Conservation (phyloP, 176 grass and related monocot species). For the Dendrocalamus sinicus region DNA sequence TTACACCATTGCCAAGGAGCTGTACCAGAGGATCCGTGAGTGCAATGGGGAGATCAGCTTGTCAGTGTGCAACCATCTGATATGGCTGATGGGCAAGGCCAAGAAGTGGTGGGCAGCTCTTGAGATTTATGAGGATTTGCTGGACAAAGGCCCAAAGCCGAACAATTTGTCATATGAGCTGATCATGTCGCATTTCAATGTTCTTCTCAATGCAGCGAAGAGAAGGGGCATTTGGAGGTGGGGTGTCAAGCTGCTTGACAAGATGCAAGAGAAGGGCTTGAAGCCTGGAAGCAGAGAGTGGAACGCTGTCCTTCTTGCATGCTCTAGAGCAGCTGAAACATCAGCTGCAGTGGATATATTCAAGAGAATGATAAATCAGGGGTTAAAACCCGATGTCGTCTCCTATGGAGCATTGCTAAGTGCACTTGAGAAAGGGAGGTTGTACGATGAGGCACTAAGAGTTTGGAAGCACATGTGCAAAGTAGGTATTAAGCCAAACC, state of each 20-base stretch:
- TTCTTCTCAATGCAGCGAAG: constrained; percentile 72
- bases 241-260: constrained; percentile 74
- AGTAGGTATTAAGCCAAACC: constrained; percentile 71
- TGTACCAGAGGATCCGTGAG: constrained; percentile 76
- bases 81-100: constrained; percentile 85
- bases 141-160: constrained; percentile 77
- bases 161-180: constrained; percentile 83
- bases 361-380: constrained; percentile 72
- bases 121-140: constrained; percentile 83
- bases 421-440: constrained; percentile 72
- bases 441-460: constrained; percentile 71
- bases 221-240: constrained; percentile 76
- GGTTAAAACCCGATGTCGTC: constrained; percentile 63
- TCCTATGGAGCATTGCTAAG: constrained; percentile 83
- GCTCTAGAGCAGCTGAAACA: constrained; percentile 80
- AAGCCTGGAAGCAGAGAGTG: constrained; percentile 74
- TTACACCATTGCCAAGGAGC: constrained; percentile 73
- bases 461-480: constrained; percentile 92
- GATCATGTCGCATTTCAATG: constrained; percentile 75
- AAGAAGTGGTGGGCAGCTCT: constrained; percentile 98
- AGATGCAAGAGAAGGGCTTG: constrained; percentile 89
- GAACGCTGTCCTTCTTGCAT: constrained; percentile 83
- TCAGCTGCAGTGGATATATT: constrained; percentile 73
- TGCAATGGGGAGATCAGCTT: constrained; percentile 56
- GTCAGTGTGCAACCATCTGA: constrained; percentile 85